Base-by-base conservation (phyloP, 495 filamentous ascomycete species). In the Xylaria venustula region DNA sequence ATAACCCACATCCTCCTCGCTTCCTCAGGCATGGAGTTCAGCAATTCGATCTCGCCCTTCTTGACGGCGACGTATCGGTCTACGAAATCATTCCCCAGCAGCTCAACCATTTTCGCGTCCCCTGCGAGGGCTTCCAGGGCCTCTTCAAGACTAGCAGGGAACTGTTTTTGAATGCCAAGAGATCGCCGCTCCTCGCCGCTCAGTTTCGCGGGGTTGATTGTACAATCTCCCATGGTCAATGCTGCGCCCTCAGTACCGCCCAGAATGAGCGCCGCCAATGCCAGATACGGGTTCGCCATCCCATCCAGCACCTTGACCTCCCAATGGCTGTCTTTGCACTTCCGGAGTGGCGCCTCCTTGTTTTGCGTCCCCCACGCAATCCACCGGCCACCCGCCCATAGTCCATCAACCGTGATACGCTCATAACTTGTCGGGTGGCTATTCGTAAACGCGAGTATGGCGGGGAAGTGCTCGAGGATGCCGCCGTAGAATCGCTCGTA, bases 331-430 rank as follows among this genome's bases (percentile, higher is more conserved):
- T 70, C 76, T 51, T 76, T 78, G 48, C 90, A 79, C 57, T 83
- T 83, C 19, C 90, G 76, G 25, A 93, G 73, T 5, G 90, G 80
- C 7, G 82, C 77, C 72, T 92, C 90, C 19, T 87, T 83, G 67
- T 92, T 92, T 69, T 92, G 82, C 45, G 85, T 88, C 12, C 90
- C 90, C 88, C 90, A 92, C 0, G 83, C 73, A 0, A 91, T 80
- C 83, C 87, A 92, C 5, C 85, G 81, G 0, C 89, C 89, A 2
- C 88, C 89, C 0, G 87, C 83, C 92, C 92, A 96, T 34, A 79
- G 75, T 12, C 87, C 80, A 62, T 90, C 87, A 2, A 66, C 66
- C n/a, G n/a, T n/a, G n/a, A 88, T 75, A 7, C 90, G 77, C 32
- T 79, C 79, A 71, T 91, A 93, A 60, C 79, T 84, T 0, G 77